Percentiles rank a stretch among this genome's conserved stretches.
Evolutionary conservation across 176 grass and related monocot genomes (phyloP).

Genomic region (Pontederia crassipes): DNA sequence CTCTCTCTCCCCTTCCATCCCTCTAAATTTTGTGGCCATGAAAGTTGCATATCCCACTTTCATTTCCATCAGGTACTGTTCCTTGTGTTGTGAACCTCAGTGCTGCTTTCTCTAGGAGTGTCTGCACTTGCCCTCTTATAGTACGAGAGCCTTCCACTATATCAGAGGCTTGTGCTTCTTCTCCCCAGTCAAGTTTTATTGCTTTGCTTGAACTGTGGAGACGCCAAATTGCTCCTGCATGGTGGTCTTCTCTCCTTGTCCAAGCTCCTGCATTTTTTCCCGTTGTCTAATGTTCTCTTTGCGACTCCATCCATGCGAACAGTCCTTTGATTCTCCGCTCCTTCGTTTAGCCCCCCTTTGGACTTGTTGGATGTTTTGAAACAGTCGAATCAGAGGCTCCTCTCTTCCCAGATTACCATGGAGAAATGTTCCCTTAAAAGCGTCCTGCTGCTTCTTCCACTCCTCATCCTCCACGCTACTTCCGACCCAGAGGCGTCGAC

Average conservation of each 20-base stretch:
- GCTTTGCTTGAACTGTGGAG: too few relatives aligned
- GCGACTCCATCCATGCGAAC: too few relatives aligned
- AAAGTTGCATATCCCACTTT: not conserved
- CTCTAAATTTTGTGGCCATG: not conserved
- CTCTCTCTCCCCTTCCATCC: not conserved
- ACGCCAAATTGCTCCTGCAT: too few relatives aligned
- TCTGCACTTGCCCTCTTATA: not conserved
- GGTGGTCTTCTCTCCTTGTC: too few relatives aligned
- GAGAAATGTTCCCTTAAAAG: too few relatives aligned
- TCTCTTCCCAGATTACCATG: not conserved
- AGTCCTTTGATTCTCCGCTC: too few relatives aligned
- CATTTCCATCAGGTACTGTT: not conserved
- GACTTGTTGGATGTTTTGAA: too few relatives aligned
- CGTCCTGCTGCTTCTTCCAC: not conserved
- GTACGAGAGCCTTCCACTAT: not conserved
- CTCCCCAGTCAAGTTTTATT: not conserved
- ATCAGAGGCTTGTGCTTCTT: not conserved
- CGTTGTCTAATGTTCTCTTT: too few relatives aligned
- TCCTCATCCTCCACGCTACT: conserved; percentile 15
- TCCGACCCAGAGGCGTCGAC: conserved; percentile 12
- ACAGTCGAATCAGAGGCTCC: too few relatives aligned
- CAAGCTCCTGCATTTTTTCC: too few relatives aligned
- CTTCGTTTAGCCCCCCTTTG: too few relatives aligned
- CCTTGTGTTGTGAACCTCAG: conserved; percentile 1
- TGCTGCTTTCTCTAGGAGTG: conserved; percentile 8